A percentile compares a stretch with the other conserved stretches of the same genome.
Conservation (phyloP, 352 stramenopile genomes). For the Blastocystis sp. region DNA sequence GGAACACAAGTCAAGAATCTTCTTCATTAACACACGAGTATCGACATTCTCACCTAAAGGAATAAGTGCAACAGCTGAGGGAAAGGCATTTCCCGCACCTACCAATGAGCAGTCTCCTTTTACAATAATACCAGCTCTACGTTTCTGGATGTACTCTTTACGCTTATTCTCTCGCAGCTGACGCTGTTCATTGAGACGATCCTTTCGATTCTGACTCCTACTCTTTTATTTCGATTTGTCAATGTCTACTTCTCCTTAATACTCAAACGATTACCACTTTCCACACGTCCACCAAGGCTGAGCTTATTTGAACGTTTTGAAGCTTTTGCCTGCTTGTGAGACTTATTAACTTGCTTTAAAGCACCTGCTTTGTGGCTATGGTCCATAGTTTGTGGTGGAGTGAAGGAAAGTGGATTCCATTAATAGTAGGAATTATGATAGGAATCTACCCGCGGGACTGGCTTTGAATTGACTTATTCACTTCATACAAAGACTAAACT, state of each 20-base stretch:
- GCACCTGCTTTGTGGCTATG: conserved; percentile 71
- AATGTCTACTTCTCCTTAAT: conserved; percentile 38
- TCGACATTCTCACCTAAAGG: conserved; percentile 33
- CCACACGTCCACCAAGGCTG: conserved; percentile 73
- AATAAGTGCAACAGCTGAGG: conserved; percentile 48
- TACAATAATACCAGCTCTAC: conserved; percentile 73
- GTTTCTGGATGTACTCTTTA: conserved; percentile 70
- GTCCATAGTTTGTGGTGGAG: conserved; percentile 23
- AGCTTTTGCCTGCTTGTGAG: conserved; percentile 74
- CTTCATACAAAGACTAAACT: no score
- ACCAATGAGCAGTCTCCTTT: not conserved
- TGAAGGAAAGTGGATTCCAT: not conserved
- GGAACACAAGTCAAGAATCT: not conserved
- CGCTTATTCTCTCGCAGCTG: conserved; percentile 72
- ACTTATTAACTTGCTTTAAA: conserved; percentile 77
- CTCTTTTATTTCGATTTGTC: not conserved
- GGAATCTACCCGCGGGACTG: not conserved
- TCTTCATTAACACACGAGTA: not conserved
- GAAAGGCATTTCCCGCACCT: conserved; percentile 46
- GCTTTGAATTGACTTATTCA: no score
- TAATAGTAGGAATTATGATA: not conserved
- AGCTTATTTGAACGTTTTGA: conserved; percentile 74
- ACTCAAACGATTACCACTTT: conserved; percentile 44
- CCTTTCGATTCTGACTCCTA: conserved; percentile 72
- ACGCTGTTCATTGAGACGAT: conserved; percentile 73